A percentile compares a stretch with the other conserved stretches of the same genome.
These are phyloP conservation scores for Sodiomyces alkalinus DNA, from an alignment of 2,329 filamentous ascomycete species.

Conservation along the genomic window DNA sequence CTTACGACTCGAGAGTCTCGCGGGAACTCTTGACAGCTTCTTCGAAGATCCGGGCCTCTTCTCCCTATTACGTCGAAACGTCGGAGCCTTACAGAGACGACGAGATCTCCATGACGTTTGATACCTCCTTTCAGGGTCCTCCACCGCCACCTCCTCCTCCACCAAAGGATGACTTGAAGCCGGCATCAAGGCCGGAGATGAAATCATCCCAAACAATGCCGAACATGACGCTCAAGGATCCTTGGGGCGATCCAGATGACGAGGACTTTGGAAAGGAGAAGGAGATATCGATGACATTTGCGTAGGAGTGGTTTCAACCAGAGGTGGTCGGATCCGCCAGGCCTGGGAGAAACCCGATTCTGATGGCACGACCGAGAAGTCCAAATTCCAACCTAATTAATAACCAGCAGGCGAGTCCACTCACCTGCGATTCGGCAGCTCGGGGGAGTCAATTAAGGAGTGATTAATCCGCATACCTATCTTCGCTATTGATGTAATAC, in stretches of 20 bases:
- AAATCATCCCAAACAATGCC: conserved; percentile 33
- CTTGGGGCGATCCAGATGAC: conserved; percentile 56
- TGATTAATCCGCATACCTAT: too few species aligned
- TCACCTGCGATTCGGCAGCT: too few species aligned
- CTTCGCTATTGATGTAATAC: too few species aligned
- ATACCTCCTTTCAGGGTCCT: conserved; percentile 39
- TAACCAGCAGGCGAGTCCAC: too few species aligned
- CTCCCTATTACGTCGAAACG: conserved; percentile 12
- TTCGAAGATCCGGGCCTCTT: conserved; percentile 9
- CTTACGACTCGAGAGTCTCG: conserved; percentile 10
- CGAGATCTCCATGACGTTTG: conserved; percentile 57
- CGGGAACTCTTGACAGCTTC: too few species aligned
- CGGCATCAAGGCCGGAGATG: conserved; percentile 22
- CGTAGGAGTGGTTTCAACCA: too few species aligned
- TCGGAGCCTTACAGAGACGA: conserved; percentile 21
- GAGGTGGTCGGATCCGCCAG: too few species aligned
- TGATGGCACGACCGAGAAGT: too few species aligned
- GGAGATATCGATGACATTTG: conserved; percentile 73
- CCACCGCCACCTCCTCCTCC: conserved; percentile 15
- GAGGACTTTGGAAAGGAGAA: conserved; percentile 57
- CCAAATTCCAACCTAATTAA: too few species aligned
- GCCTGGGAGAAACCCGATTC: background rate
- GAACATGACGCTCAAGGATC: conserved; percentile 36
- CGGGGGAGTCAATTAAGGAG: too few species aligned
- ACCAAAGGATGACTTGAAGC: conserved; percentile 14